Base-by-base conservation (phyloP, 192 early-diverging fungal species). In the Geosiphon pyriformis region DNA sequence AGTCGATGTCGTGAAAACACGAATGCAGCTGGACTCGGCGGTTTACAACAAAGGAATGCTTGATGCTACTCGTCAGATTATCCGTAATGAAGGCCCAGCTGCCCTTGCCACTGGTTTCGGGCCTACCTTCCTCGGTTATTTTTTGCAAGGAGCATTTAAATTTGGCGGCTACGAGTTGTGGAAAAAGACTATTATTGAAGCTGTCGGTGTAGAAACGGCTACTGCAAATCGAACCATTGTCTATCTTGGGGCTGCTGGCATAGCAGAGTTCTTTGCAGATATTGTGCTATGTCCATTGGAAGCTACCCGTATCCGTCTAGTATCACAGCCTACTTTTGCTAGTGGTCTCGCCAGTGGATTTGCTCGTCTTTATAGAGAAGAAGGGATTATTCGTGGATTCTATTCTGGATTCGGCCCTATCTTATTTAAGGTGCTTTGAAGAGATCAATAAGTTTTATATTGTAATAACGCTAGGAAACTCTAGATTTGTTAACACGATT, bases 371-470 rank as follows among this genome's bases (percentile, higher is more conserved):
- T 58, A 82, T 32, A 76, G 68, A 68, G 83, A 87, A 67, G 88
- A 90, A 55, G 88, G 88, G 68, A 63, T 86, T 59, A 32, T 82
- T 49, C 72, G 76, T 32, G 88, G 88, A 48, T 88, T 90, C 74
- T 87, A 88, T 77, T 86, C 85, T 73, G 89, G 89, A 52, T 89
- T 90, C 68, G 87, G 84, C 34, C 89, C 89, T 37, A 85, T 89
- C 62, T 75, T 87, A 35, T 85, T 86, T 77, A 89, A 84, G 23
- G 53, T 55, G 12, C 27, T 12, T 26, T 26, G 1, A 29, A 12
- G 12, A 27, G 7, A 27, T 55, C 12, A 23, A 20, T 55, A 55
- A 1, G 20, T 22, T 55, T 12, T 22, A 29, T 20, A 20, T 4
- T 26, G 12, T 23, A 12, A 29, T 26, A 55, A 2, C 1, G 11